Conservation (phyloP, 2,329 filamentous ascomycete genomes). For the Colletotrichum orchidophilum region DNA sequence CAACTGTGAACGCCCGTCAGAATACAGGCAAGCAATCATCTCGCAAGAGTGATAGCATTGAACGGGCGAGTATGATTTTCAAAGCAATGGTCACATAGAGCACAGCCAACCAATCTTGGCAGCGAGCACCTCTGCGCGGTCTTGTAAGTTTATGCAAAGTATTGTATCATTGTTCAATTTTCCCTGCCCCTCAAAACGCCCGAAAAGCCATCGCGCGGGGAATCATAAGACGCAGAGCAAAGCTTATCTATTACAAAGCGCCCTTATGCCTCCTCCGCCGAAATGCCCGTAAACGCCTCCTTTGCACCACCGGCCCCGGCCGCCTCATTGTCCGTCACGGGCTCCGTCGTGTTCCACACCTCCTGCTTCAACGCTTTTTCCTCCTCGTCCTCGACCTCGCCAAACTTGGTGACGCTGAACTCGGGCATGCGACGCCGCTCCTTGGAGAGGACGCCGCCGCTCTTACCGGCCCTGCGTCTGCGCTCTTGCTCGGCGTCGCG, state of each 20-base stretch:
- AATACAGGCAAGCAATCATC: too few species aligned
- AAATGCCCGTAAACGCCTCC: slow-evolving; percentile 28
- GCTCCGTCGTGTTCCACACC: slow-evolving; percentile 34
- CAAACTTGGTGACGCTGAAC: slow-evolving; percentile 67
- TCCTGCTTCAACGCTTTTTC: slow-evolving; percentile 38
- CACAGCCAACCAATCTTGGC: background rate
- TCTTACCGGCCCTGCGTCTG: slow-evolving; percentile 41
- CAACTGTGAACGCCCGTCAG: too few species aligned
- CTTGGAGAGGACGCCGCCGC: slow-evolving; percentile 33
- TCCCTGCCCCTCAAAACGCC: slow-evolving; percentile 31
- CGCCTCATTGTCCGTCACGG: slow-evolving; percentile 17
- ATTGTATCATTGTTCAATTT: slow-evolving; percentile 28
- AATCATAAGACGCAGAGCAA: slow-evolving; percentile 7
- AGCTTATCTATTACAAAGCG: background rate
- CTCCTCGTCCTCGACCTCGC: slow-evolving; percentile 56
- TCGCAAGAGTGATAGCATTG: too few species aligned
- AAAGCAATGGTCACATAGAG: background rate
- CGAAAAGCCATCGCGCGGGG: slow-evolving; percentile 11
- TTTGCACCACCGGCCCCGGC: background rate
- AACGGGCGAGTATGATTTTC: too few species aligned
- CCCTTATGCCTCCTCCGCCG: slow-evolving; percentile 27
- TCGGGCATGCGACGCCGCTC: slow-evolving; percentile 56
- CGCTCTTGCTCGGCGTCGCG: slow-evolving; percentile 60
- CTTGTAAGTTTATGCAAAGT: slow-evolving; percentile 3
- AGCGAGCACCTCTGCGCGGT: background rate